phyloP scores from a whole-genome alignment of 768 basidiomycete genomes.

The Heimioporus sp. region DNA sequence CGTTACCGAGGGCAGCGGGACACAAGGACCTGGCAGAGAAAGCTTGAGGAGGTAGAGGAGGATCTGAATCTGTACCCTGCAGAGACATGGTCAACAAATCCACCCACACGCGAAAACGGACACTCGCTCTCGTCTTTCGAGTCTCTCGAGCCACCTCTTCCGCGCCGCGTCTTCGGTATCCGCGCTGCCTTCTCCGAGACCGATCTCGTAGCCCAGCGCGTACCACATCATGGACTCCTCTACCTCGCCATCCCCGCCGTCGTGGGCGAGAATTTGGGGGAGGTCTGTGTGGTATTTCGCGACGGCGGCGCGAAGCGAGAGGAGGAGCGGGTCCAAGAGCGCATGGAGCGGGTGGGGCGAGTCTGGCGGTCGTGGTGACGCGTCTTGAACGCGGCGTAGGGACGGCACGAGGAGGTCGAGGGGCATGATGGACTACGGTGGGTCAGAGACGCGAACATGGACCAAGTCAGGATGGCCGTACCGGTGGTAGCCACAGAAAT shows the following conservation, averaged over 20 bases:
- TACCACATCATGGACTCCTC: constrained; percentile 83
- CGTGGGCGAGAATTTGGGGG: constrained; percentile 53
- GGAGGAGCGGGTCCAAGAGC: constrained; percentile 58
- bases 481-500: constrained; percentile 78
- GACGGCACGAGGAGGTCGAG: constrained; percentile 55
- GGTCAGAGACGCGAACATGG: constrained; percentile 11
- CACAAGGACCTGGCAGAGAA: constrained; percentile 50
- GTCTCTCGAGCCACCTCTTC: constrained; percentile 54
- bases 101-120: neutral
- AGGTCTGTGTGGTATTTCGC: constrained; percentile 69
- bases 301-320: constrained; percentile 50
- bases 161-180: constrained; percentile 37
- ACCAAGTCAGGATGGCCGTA: constrained; percentile 23
- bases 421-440: constrained; percentile 66
- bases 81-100: constrained; percentile 3
- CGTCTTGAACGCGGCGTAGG: constrained; percentile 47
- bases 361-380: constrained; percentile 26
- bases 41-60: constrained; percentile 66
- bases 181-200: constrained; percentile 30
- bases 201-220: constrained; percentile 55
- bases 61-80: constrained; percentile 73
- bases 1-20: constrained; percentile 30
- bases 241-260: constrained; percentile 57
- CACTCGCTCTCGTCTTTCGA: constrained; percentile 68
- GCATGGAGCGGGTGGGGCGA: constrained; percentile 55